These are phyloP conservation scores for Kazachstania taianensis DNA, from an alignment of 805 yeast species.

Conservation along the genomic window DNA sequence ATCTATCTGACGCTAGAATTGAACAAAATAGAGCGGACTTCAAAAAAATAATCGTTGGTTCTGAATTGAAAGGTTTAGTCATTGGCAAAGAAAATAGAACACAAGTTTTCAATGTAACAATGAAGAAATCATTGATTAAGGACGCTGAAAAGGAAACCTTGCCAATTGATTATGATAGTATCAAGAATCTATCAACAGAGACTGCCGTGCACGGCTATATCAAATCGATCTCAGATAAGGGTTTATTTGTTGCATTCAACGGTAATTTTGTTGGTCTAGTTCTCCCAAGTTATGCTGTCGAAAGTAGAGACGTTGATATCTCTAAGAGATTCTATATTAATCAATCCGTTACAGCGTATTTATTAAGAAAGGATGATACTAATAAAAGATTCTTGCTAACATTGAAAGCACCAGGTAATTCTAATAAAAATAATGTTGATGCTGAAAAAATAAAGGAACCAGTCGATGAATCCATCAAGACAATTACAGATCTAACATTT, in stretches of 20 bases:
- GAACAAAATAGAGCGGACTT: slow-evolving; percentile 59
- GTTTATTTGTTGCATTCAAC: slow-evolving; percentile 76
- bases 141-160: slow-evolving; percentile 46
- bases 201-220: slow-evolving; percentile 60
- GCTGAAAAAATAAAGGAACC: slow-evolving; percentile 40
- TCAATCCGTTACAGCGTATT: slow-evolving; percentile 64
- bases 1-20: slow-evolving; percentile 63
- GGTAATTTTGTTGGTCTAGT: slow-evolving; percentile 76
- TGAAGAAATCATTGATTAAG: slow-evolving; percentile 55
- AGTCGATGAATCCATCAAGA: slow-evolving; percentile 43
- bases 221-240: slow-evolving; percentile 65
- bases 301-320: slow-evolving; percentile 43
- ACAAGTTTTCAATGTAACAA: slow-evolving; percentile 50
- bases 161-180: slow-evolving; percentile 53
- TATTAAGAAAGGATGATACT: slow-evolving; percentile 57
- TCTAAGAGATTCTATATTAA: slow-evolving; percentile 44
- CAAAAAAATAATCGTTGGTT: slow-evolving; percentile 57
- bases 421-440: slow-evolving; percentile 9
- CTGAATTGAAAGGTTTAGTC: slow-evolving; percentile 46
- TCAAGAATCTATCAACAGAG: slow-evolving; percentile 34
- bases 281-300: slow-evolving; percentile 59
- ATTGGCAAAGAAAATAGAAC: slow-evolving; percentile 56
- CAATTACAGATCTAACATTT: slow-evolving; percentile 41
- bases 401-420: slow-evolving; percentile 32
- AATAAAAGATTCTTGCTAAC: slow-evolving; percentile 64